Base-by-base conservation (phyloP, 176 grass and related monocot species). In the Eleusine indica region DNA sequence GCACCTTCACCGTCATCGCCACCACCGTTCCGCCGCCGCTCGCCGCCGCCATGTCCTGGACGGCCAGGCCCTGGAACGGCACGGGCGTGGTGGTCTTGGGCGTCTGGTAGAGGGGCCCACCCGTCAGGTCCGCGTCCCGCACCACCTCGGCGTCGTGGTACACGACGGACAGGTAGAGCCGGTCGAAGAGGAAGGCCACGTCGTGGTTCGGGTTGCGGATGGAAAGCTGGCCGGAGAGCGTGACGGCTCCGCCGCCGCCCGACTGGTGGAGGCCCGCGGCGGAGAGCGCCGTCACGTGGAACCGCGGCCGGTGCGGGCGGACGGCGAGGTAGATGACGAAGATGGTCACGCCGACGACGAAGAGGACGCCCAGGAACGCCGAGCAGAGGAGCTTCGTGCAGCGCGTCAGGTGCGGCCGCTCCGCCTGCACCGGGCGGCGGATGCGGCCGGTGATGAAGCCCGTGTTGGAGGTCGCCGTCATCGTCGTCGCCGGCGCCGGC, bases 271-370 rank as follows among this genome's bases (percentile, higher is more conserved):
- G n/a, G 74, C 82, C 77, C 21, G 93, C 51, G 25, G 77, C 72
- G 10, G 96, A 37, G 88, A 98, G 90, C 35, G 87, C 80, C 16
- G 32, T 54, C 22, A 98, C 68, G 80, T 93, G 89, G 87, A 98
- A 94, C 73, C 93, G 93, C 64, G 91, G 96, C 70, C 93, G 86
- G 83, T 98, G 96, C 28, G 96, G 96, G 35, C 85, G 92, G 64
- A 98, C 64, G 29, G 86, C 93, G 47, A 98, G 91, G 85, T 88
- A 95, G 65, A 79, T 51, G 30, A 95, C 72, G 85, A 98, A 95
- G 73, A 92, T 29, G 86, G 90, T 0, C 69, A 98, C 83, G 78
- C 82, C 91, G 80, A 74, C 91, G 63, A 87, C 0, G 70, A 95
- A 37, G 79, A 95, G 87, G 2, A 76, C 0, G 38, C 74, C 65